phyloP scores from a whole-genome alignment of 441 rosid species.

The Isatis lusitanica region DNA sequence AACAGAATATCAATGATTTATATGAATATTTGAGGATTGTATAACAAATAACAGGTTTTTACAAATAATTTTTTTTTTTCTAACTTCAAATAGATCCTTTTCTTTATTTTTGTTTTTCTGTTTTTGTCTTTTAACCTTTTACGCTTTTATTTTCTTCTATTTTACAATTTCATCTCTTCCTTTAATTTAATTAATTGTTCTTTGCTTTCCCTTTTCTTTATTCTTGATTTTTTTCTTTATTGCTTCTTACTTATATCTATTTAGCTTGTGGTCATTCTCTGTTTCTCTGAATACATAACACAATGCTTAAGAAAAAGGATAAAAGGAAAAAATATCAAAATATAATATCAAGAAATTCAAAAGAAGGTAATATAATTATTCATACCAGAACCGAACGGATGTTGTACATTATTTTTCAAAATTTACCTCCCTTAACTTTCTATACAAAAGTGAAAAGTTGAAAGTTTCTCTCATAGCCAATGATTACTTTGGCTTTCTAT shows the following conservation, averaged over 20 bases:
- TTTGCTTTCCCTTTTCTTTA: conserved; percentile 20
- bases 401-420: conserved; percentile 28
- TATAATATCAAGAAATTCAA: conserved; percentile 12
- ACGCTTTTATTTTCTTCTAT: not conserved
- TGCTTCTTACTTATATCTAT: conserved; percentile 6
- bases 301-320: not conserved
- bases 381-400: not conserved
- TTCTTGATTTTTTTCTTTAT: conserved; percentile 11
- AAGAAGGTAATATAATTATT: not conserved
- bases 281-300: not conserved
- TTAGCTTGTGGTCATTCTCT: conserved; percentile 10
- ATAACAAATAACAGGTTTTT: not conserved
- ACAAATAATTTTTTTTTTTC: too few relatives aligned
- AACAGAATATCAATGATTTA: not conserved
- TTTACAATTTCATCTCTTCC: not conserved
- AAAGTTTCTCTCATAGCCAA: conserved; percentile 18
- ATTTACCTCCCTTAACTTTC: conserved; percentile 17
- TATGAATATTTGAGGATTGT: not conserved
- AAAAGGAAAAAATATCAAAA: not conserved
- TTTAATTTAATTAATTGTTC: conserved; percentile 19
- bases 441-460: conserved; percentile 24
- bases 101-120: not conserved
- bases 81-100: too few relatives aligned
- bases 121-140: not conserved
- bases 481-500: conserved; percentile 21